Conservation (phyloP, 106 monocot genomes). For the Triglochin maritima region DNA sequence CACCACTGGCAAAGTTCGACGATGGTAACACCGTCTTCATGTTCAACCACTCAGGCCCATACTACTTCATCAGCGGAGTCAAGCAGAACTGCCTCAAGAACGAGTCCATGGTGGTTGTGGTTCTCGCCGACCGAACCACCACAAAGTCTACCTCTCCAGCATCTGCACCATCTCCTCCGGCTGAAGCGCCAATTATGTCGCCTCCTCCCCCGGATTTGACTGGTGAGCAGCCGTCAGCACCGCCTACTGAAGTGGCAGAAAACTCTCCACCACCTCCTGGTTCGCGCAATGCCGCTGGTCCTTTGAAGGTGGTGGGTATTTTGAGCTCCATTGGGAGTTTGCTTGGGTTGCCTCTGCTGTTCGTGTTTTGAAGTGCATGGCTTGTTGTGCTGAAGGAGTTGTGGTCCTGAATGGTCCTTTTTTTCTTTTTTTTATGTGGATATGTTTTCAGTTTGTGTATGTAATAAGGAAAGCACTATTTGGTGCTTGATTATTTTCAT, state of each 20-base stretch:
- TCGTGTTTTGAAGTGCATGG: conserved; percentile 1
- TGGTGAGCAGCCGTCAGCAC: background rate
- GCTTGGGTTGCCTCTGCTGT: conserved; percentile 4
- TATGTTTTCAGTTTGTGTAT: background rate
- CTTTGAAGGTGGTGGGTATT: conserved; percentile 10
- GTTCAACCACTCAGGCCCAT: conserved; percentile 22
- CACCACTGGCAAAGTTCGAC: conserved; percentile 25
- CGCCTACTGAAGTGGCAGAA: background rate
- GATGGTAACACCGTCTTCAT: conserved; percentile 27
- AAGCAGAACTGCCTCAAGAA: conserved; percentile 49
- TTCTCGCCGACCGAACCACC: conserved; percentile 34
- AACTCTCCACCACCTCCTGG: conserved; percentile 1
- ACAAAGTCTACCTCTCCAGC: conserved; percentile 16
- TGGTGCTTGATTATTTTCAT: no score
- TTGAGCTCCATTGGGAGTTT: conserved; percentile 15
- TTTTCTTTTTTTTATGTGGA: background rate
- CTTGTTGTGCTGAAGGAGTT: background rate
- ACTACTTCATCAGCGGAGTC: conserved; percentile 64
- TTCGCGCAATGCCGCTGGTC: conserved; percentile 9
- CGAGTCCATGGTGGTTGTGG: conserved; percentile 56
- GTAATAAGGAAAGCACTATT: no score
- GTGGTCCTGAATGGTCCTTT: background rate
- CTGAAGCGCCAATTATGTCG: no score
- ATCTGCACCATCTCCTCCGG: conserved; percentile 2
- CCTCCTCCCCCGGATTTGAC: no score